These are phyloP conservation scores for Apiosordaria backusii DNA, from an alignment of 495 filamentous ascomycete genomes.

Conservation along the genomic window DNA sequence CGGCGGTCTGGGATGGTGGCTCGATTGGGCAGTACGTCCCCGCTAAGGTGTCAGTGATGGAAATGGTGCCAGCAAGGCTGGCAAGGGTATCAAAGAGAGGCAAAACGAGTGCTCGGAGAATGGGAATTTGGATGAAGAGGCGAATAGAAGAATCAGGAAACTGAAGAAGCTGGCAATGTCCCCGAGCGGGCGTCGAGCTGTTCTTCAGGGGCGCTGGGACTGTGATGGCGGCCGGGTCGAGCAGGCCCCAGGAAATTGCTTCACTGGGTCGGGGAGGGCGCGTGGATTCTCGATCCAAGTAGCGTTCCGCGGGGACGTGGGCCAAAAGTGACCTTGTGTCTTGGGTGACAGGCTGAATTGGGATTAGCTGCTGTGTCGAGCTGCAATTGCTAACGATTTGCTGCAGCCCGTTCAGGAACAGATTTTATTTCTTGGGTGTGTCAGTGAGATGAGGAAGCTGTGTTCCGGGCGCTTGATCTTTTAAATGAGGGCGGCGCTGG, in stretches of 20 bases:
- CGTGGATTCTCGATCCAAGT: conserved; percentile 17
- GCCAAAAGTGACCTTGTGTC: conserved; percentile 25
- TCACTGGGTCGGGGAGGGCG: conserved; percentile 13
- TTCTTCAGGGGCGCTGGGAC: conserved; percentile 26
- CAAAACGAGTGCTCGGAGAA: conserved; percentile 10
- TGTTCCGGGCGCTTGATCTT: conserved; percentile 7
- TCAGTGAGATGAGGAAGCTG: neutral
- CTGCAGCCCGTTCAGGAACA: conserved; percentile 26
- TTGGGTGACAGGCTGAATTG: conserved; percentile 21
- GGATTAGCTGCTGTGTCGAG: conserved; percentile 21
- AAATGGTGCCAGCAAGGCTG: neutral
- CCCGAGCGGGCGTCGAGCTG: conserved; percentile 18
- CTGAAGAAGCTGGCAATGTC: conserved; percentile 14
- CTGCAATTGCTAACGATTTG: conserved; percentile 25
- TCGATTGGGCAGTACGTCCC: conserved; percentile 12
- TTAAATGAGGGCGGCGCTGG: conserved; percentile 14
- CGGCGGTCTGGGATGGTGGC: conserved; percentile 8
- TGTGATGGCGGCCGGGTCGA: conserved; percentile 7
- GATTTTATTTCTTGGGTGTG: conserved; percentile 6
- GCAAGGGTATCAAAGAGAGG: conserved; percentile 19
- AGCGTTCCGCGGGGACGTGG: conserved; percentile 19
- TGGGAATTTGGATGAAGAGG: neutral
- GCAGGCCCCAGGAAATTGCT: conserved; percentile 31
- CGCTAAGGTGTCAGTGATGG: neutral
- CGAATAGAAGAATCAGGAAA: conserved; percentile 11